A percentile compares a stretch with the other conserved stretches of the same genome.
Evolutionary conservation across 2,329 filamentous ascomycete genomes (phyloP).

Genomic region (Alternaria panax): DNA sequence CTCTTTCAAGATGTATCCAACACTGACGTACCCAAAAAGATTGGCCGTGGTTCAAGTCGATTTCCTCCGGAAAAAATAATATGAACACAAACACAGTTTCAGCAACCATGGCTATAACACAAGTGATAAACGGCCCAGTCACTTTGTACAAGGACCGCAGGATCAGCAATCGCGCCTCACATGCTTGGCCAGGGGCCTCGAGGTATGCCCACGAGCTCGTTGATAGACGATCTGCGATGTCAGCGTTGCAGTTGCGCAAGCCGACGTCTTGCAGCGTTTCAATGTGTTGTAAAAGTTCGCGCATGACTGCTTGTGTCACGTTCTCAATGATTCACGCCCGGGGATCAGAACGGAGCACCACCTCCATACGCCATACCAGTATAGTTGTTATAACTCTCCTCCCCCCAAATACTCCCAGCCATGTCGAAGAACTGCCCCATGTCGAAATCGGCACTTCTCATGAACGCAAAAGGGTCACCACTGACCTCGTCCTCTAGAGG

Average conservation of each 20-base stretch:
- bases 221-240: background rate
- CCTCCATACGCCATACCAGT: slow-evolving; percentile 38
- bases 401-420: slow-evolving; percentile 38
- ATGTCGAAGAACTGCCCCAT: slow-evolving; percentile 46
- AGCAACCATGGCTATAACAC: background rate
- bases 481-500: slow-evolving; percentile 1
- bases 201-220: slow-evolving; percentile 2
- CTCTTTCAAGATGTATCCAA: background rate
- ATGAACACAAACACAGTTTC: background rate
- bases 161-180: background rate
- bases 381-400: slow-evolving; percentile 26
- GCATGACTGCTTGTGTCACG: background rate
- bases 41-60: background rate
- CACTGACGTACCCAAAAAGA: background rate
- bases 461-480: slow-evolving; percentile 31
- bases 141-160: background rate
- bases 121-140: background rate
- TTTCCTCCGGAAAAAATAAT: background rate
- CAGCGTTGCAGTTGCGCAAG: background rate
- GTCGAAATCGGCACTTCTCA: slow-evolving; percentile 40
- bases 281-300: background rate
- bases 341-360: background rate
- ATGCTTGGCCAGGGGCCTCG: background rate
- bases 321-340: background rate
- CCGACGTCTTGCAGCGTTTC: background rate